Base-by-base conservation (phyloP, 805 yeast species). In the Debaryomyces castellii region DNA sequence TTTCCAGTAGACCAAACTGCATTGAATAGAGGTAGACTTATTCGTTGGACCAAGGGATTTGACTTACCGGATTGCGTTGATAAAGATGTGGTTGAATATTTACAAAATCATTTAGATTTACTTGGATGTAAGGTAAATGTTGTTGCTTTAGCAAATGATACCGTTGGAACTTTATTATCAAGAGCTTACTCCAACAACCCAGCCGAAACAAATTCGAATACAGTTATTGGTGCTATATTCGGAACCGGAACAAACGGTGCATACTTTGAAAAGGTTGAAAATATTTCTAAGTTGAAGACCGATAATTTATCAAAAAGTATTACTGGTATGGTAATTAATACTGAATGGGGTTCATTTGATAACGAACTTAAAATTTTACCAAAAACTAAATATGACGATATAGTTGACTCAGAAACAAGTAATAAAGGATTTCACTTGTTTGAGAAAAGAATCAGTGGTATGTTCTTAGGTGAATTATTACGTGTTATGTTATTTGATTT, bases 211-310 rank as follows among this genome's bases (percentile, higher is more conserved):
- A 82, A 81, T 48, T 82, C 94, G 40, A 83, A 82, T 46, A 88
- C 97, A 8, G 78, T 87, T 7, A 74, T 91, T 53, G 98, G 99
- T 40, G 83, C 91, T 50, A 92, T 92, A 51, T 89, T 91, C 59
- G 99, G 99, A 53, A 94, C 99, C 2, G 99, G 99, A 62, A 92
- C 98, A 23, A 92, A 92, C 66, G 97, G 97, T 50, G 96, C 97
- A 12, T 92, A 94, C 67, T 76, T 81, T 62, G 99, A 92, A 67
- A 76, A 80, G 46, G 64, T 90, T 43, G 83, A 80, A 35, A 78
- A 83, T 45, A 87, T 94, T 54, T 79, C 78, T 45, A 92, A 94
- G 67, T 73, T 91, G 50, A 80, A 82, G n/a, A 43, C 51, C 4
- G 40, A 39, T 1, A 45, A 47, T 3, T 40, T 63, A 7, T 74